Conservation (phyloP, 225 moss, liverwort and hornwort species). For the Pleurozium schreberi region DNA sequence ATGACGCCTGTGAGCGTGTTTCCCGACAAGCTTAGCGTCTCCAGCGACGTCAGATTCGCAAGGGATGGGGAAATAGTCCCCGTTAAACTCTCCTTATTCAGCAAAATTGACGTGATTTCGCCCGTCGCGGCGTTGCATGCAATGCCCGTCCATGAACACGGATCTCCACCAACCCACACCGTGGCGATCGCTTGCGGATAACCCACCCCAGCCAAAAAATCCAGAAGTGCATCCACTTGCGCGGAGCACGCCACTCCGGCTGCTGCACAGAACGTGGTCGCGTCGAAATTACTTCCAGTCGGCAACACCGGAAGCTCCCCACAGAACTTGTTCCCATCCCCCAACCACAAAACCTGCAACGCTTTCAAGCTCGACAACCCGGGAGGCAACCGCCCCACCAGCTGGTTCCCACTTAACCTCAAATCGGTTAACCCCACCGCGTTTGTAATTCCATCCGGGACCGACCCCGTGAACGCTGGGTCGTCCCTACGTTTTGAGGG, state of each 20-base stretch:
- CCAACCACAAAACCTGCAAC: neutral
- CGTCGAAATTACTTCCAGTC: neutral
- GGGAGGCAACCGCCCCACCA: slow-evolving; percentile 26
- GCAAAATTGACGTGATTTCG: slow-evolving; percentile 6
- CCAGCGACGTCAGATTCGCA: slow-evolving; percentile 40
- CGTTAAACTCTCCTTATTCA: slow-evolving; percentile 1
- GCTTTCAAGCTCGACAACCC: neutral
- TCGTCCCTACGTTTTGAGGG: too few species aligned
- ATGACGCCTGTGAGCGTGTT: slow-evolving; percentile 56
- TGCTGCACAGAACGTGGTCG: slow-evolving; percentile 31
- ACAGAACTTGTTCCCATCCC: slow-evolving; percentile 1
- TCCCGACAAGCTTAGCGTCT: slow-evolving; percentile 23
- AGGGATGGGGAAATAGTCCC: slow-evolving; percentile 57
- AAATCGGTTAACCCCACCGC: slow-evolving; percentile 13
- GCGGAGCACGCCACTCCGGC: slow-evolving; percentile 43
- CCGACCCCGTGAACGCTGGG: too few species aligned
- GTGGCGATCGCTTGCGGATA: slow-evolving; percentile 40
- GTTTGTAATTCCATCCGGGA: slow-evolving; percentile 22
- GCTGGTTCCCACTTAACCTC: slow-evolving; percentile 16
- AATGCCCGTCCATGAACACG: slow-evolving; percentile 65
- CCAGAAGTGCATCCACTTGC: slow-evolving; percentile 50
- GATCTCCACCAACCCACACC: slow-evolving; percentile 58
- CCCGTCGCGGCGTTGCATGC: slow-evolving; percentile 22
- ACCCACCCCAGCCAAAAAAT: slow-evolving; percentile 49
- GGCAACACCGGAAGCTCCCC: slow-evolving; percentile 26